Conservation (phyloP, 139 green algal genomes). For the Chlamydomonas sphaeroides region DNA sequence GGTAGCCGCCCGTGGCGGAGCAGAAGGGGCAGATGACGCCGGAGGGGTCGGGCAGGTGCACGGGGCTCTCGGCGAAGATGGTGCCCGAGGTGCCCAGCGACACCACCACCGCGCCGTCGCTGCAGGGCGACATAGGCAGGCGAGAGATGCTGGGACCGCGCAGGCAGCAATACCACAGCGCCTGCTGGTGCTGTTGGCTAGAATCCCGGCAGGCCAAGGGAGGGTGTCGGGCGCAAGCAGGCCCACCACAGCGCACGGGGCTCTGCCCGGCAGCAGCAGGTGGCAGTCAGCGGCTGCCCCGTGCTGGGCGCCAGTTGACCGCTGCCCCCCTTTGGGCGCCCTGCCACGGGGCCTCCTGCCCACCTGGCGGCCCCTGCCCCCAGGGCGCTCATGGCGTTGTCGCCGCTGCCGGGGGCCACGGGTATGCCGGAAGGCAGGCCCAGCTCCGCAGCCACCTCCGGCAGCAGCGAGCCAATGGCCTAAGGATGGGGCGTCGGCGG, state of each 20-base stretch:
- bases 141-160: no score
- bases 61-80: constrained; percentile 79
- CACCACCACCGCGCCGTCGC: constrained; percentile 68
- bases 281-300: no score
- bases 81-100: constrained; percentile 87
- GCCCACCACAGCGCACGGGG: no score
- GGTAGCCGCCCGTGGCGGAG: constrained; percentile 79
- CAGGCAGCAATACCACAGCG: no score
- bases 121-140: neutral
- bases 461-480: constrained; percentile 66
- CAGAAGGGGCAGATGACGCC: constrained; percentile 85
- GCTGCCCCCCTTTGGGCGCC: neutral
- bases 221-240: no score
- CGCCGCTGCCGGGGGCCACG: constrained; percentile 82
- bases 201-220: no score
- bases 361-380: constrained; percentile 65
- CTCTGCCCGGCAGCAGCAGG: no score
- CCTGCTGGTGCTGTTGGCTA: no score
- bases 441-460: constrained; percentile 64
- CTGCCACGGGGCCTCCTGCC: neutral
- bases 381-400: constrained; percentile 87
- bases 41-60: constrained; percentile 72
- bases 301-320: no score
- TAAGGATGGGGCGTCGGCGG: no score
- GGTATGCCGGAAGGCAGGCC: constrained; percentile 61